These are phyloP conservation scores for Cystobasidium tubakii DNA, from an alignment of 768 basidiomycete genomes.

Conservation along the genomic window DNA sequence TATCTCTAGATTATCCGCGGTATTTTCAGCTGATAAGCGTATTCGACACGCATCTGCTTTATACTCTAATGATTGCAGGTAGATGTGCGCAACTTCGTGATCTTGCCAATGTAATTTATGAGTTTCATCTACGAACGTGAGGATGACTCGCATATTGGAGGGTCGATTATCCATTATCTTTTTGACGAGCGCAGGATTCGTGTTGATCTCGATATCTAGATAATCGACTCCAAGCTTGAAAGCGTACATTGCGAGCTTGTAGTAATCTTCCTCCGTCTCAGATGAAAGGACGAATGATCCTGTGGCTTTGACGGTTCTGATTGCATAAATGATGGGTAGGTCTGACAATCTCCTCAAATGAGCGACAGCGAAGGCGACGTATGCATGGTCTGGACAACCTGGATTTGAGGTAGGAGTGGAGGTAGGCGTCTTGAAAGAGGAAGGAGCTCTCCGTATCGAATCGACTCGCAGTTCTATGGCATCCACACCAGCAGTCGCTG, in stretches of 20 bases:
- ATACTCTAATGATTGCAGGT: constrained; percentile 59
- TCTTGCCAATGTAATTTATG: constrained; percentile 75
- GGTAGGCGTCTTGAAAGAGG: constrained; percentile 15
- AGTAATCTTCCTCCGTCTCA: constrained; percentile 64
- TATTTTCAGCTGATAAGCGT: constrained; percentile 1
- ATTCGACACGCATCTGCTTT: constrained; percentile 56
- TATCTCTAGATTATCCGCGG: neutral
- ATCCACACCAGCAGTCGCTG: constrained; percentile 62
- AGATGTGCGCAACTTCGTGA: constrained; percentile 63
- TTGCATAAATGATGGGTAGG: constrained; percentile 84
- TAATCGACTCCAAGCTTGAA: constrained; percentile 81
- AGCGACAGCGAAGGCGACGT: constrained; percentile 69
- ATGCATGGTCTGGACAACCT: constrained; percentile 58
- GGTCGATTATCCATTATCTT: constrained; percentile 61
- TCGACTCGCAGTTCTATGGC: constrained; percentile 89
- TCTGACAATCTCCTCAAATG: constrained; percentile 67
- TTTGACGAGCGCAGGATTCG: constrained; percentile 65
- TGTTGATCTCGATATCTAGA: constrained; percentile 78
- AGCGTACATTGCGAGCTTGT: constrained; percentile 61
- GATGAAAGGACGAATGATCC: constrained; percentile 73
- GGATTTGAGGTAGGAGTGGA: constrained; percentile 20
- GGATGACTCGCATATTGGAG: constrained; percentile 67
- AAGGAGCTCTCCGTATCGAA: constrained; percentile 36
- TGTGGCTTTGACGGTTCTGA: constrained; percentile 77
- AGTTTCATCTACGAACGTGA: constrained; percentile 90